Percentiles rank a stretch among this genome's conserved stretches.
These are phyloP conservation scores for Chaetomium fimeti DNA, from an alignment of 495 filamentous ascomycete species.

Conservation along the genomic window DNA sequence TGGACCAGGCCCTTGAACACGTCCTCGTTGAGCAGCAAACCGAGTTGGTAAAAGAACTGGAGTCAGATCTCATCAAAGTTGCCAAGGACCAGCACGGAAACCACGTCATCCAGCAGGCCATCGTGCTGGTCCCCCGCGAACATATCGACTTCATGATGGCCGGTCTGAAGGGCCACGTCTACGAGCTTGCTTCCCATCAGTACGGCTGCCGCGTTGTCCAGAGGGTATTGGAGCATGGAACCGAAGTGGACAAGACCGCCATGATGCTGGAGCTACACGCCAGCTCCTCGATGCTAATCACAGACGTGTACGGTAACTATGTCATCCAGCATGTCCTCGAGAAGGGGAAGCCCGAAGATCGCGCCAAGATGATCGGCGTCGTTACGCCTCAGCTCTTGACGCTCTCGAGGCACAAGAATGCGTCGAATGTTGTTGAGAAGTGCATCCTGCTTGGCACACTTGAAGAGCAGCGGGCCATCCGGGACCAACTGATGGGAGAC, in stretches of 20 bases:
- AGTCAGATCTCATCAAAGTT: slow-evolving; percentile 72
- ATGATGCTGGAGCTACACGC: slow-evolving; percentile 78
- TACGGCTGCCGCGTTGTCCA: slow-evolving; percentile 96
- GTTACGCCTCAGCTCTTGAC: slow-evolving; percentile 70
- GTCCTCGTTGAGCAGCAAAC: slow-evolving; percentile 89
- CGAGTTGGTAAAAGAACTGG: slow-evolving; percentile 76
- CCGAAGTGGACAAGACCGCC: slow-evolving; percentile 63
- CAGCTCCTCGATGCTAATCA: slow-evolving; percentile 68
- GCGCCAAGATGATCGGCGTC: slow-evolving; percentile 66
- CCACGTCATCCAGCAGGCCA: slow-evolving; percentile 94
- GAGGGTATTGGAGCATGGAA: slow-evolving; percentile 83
- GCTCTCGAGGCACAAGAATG: slow-evolving; percentile 92
- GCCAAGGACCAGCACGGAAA: slow-evolving; percentile 93
- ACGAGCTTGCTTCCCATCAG: slow-evolving; percentile 69
- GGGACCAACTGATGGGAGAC: slow-evolving; percentile 62
- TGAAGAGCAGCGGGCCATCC: slow-evolving; percentile 69
- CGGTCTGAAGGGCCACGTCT: slow-evolving; percentile 78
- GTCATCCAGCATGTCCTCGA: slow-evolving; percentile 93
- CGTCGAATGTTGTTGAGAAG: slow-evolving; percentile 96
- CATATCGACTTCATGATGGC: slow-evolving; percentile 88
- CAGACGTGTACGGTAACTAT: slow-evolving; percentile 94
- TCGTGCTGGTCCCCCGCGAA: slow-evolving; percentile 77
- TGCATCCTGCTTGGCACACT: slow-evolving; percentile 73
- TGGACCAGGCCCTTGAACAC: slow-evolving; percentile 77
- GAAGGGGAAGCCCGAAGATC: slow-evolving; percentile 74